These are phyloP conservation scores for Colletotrichum liriopes DNA, from an alignment of 2,329 filamentous ascomycete species.

Conservation along the genomic window DNA sequence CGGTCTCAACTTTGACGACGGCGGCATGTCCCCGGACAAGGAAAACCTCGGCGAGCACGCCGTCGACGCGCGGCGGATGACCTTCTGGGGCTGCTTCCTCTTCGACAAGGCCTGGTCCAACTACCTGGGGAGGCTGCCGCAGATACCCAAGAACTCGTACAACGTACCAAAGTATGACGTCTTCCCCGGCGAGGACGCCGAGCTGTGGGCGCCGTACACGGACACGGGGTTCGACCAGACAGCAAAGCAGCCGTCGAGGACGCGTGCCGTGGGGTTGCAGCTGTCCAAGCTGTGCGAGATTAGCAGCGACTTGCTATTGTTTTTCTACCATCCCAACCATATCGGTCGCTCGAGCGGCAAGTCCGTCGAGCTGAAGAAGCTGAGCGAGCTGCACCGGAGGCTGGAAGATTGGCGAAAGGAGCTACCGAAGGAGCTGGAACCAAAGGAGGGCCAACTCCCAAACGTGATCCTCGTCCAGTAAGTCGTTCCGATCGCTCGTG, in stretches of 20 bases:
- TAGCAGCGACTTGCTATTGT: slow-evolving; percentile 88
- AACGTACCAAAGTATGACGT: slow-evolving; percentile 93
- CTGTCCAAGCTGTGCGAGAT: slow-evolving; percentile 91
- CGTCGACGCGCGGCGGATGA: slow-evolving; percentile 89
- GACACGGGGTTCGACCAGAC: slow-evolving; percentile 84
- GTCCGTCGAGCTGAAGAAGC: slow-evolving; percentile 88
- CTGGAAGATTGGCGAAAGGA: slow-evolving; percentile 91
- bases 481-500: slow-evolving; percentile 57
- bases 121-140: slow-evolving; percentile 92
- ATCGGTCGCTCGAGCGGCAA: slow-evolving; percentile 79
- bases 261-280: slow-evolving; percentile 85
- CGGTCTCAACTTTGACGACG: slow-evolving; percentile 88
- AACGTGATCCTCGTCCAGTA: slow-evolving; percentile 88
- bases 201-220: slow-evolving; percentile 89
- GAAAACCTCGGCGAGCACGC: slow-evolving; percentile 82
- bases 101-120: slow-evolving; percentile 99
- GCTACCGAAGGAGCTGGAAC: slow-evolving; percentile 88
- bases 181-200: slow-evolving; percentile 89
- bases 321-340: slow-evolving; percentile 89
- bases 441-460: slow-evolving; percentile 89
- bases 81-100: slow-evolving; percentile 98
- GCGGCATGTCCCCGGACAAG: slow-evolving; percentile 72
- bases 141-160: slow-evolving; percentile 84
- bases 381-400: slow-evolving; percentile 91
- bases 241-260: slow-evolving; percentile 85